Base-by-base conservation (phyloP, 768 basidiomycete species). In the Tylopilus sp. region DNA sequence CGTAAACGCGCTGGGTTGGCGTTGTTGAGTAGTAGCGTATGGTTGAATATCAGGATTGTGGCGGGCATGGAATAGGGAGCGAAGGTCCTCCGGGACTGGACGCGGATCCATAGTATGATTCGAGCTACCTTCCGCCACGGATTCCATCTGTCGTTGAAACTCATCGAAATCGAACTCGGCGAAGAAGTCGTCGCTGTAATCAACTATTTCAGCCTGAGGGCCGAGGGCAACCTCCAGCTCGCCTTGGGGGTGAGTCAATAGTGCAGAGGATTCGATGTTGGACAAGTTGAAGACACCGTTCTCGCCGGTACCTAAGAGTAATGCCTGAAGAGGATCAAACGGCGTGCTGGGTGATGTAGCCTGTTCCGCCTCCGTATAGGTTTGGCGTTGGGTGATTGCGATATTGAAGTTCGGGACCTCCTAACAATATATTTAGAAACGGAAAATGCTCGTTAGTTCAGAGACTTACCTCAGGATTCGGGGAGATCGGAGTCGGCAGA, bases 201-300 rank as follows among this genome's bases (percentile, higher is more conserved):
- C 60, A 4, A 53, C 29, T 0, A 43, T 33, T 17, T 52, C 24
- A 3, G 33, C 25, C 17, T 25, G 44, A 37, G 50, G 38, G 21
- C 60, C 50, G 66, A 74, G 25, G 8, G 43, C 29, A 5, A 78
- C 58, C 45, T 77, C 72, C 31, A 78, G 59, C 37, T 74, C 68
- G 4, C 72, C 74, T 13, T 56, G 57, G 3, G 78, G 76, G 25
- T 70, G 65, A 29, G 66, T 52, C 14, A 68, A 24, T 26, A 78
- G 58, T 22, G 54, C 55, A 22, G 66, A 52, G 3, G 68, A 45
- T 51, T 73, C 67, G 44, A 76, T 63, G 25, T 69, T 64, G 1
- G 65, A 49, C 19, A 77, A 53, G 46, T 69, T 65, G 58, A 74
- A 80, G 26, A 76, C 56, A 19, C 66, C 66, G 6, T 67, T 69